Percentiles rank a stretch among this genome's conserved stretches.
phyloP scores from a whole-genome alignment of 768 basidiomycete genomes.

The Tulasnella sp. region DNA sequence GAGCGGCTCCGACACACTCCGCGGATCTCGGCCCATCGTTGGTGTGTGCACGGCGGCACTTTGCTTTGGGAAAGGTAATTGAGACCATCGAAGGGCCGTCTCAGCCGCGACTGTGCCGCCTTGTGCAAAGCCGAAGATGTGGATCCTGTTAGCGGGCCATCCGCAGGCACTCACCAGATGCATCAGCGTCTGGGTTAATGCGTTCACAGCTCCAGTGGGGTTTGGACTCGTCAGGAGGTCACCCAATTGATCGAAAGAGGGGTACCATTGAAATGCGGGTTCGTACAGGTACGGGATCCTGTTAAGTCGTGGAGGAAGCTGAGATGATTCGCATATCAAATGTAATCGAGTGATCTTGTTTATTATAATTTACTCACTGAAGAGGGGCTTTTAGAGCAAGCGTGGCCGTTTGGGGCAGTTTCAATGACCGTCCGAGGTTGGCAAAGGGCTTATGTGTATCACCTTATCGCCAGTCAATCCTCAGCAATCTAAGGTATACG shows the following conservation, averaged over 20 bases:
- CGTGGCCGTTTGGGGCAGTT: constrained; percentile 81
- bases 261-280: constrained; percentile 72
- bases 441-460: constrained; percentile 72
- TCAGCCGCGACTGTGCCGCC: constrained; percentile 73
- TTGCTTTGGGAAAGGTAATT: constrained; percentile 32
- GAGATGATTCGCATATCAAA: not conserved
- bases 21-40: constrained; percentile 6
- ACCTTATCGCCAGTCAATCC: constrained; percentile 40
- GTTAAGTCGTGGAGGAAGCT: constrained; percentile 11
- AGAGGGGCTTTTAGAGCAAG: constrained; percentile 73
- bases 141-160: constrained; percentile 63
- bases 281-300: constrained; percentile 67
- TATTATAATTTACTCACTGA: constrained; percentile 33
- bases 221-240: constrained; percentile 60
- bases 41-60: constrained; percentile 19
- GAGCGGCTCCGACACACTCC: constrained; percentile 28
- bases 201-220: constrained; percentile 53
- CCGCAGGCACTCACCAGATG: constrained; percentile 48
- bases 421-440: constrained; percentile 57
- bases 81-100: constrained; percentile 37
- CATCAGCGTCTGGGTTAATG: constrained; percentile 40
- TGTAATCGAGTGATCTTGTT: not conserved
- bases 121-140: constrained; percentile 82
- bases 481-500: too few species aligned
- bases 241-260: constrained; percentile 69